phyloP scores from a whole-genome alignment of 2,329 filamentous ascomycete species.

The Xylariaceae sp. region DNA sequence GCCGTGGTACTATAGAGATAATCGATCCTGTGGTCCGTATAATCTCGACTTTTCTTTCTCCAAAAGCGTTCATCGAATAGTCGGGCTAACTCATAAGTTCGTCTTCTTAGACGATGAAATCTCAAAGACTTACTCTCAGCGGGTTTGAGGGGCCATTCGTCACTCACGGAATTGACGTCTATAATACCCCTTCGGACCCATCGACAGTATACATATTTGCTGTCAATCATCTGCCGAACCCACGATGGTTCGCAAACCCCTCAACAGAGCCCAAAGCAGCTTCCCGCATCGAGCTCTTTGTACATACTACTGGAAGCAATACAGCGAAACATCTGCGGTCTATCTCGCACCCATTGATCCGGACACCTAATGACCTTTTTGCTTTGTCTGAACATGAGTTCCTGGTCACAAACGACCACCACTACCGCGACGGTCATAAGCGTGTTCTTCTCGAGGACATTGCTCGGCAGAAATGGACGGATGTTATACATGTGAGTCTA shows the following conservation, averaged over 20 bases:
- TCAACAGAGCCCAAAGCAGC: slow-evolving; percentile 43
- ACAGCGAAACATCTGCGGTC: slow-evolving; percentile 53
- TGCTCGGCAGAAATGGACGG: slow-evolving; percentile 48
- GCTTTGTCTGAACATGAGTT: slow-evolving; percentile 51
- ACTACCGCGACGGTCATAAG: slow-evolving; percentile 51
- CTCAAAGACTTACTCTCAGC: slow-evolving; percentile 49
- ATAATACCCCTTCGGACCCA: slow-evolving; percentile 46
- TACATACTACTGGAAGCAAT: slow-evolving; percentile 49
- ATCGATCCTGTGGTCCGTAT: slow-evolving; percentile 55
- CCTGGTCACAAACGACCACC: slow-evolving; percentile 64
- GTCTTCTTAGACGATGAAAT: slow-evolving; percentile 47
- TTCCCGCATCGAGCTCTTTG: slow-evolving; percentile 62
- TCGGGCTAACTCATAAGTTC: neutral
- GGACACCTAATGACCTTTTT: slow-evolving; percentile 62
- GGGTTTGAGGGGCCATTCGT: slow-evolving; percentile 57
- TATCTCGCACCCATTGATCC: slow-evolving; percentile 54
- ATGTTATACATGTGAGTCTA: slow-evolving; percentile 49
- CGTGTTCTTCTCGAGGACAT: slow-evolving; percentile 52
- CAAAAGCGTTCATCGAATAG: neutral
- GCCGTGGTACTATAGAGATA: slow-evolving; percentile 49
- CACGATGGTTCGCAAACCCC: slow-evolving; percentile 36
- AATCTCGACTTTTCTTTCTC: neutral
- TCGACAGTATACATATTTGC: slow-evolving; percentile 60
- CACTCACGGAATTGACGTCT: slow-evolving; percentile 64
- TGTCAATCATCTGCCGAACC: slow-evolving; percentile 61